A percentile compares a stretch with the other conserved stretches of the same genome.
These are phyloP conservation scores for Oxalis stricta DNA, from an alignment of 441 rosid genomes.

Conservation along the genomic window DNA sequence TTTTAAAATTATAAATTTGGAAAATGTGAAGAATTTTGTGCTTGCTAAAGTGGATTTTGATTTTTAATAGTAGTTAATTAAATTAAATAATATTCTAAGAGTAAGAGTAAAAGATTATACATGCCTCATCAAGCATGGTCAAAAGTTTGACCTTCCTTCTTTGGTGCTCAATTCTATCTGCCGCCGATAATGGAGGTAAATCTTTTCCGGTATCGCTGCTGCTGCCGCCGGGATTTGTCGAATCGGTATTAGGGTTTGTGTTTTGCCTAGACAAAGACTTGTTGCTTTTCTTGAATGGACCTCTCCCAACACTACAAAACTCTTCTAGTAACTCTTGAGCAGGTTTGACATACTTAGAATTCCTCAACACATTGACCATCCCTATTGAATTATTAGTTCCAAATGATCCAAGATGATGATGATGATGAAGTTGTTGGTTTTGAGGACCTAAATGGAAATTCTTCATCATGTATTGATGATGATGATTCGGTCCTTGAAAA, in stretches of 20 bases:
- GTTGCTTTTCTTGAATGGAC: constrained; percentile 56
- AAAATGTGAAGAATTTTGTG: constrained; percentile 14
- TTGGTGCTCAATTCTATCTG: constrained; percentile 87
- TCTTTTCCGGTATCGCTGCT: constrained; percentile 46
- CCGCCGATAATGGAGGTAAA: constrained; percentile 44
- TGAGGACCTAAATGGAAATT: constrained; percentile 23
- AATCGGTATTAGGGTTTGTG: constrained; percentile 40
- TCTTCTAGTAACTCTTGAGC: constrained; percentile 84
- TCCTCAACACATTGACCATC: constrained; percentile 44
- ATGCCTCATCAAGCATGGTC: constrained; percentile 96
- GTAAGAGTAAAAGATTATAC: constrained; percentile 23
- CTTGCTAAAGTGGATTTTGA: constrained; percentile 4
- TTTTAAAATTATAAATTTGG: constrained; percentile 7
- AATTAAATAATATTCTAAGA: constrained; percentile 9
- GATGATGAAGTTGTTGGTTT: constrained; percentile 27
- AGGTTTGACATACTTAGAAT: constrained; percentile 53
- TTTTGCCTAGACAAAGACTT: constrained; percentile 25
- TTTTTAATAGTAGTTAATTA: constrained; percentile 4
- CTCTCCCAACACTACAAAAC: constrained; percentile 80
- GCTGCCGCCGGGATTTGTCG: constrained; percentile 11
- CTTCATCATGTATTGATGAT: constrained; percentile 33
- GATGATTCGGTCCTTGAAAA: constrained; percentile 25
- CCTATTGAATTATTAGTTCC: too few species aligned
- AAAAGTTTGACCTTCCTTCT: constrained; percentile 83
- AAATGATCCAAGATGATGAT: constrained; percentile 37